phyloP scores from a whole-genome alignment of 805 yeast species.

The Ogataea chonburiensis region DNA sequence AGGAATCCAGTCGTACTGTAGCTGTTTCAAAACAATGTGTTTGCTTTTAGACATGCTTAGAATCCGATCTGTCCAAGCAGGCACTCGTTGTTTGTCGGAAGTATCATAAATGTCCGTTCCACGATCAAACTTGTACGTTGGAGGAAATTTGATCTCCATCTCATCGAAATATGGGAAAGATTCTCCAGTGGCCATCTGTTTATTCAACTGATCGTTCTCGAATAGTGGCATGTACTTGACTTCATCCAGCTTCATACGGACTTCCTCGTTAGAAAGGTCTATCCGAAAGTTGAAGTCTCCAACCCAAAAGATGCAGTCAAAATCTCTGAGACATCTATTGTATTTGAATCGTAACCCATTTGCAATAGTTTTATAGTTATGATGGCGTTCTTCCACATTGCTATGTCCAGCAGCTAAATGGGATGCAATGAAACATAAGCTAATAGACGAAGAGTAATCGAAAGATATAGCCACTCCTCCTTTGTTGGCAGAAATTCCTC shows the following conservation, averaged over 20 bases:
- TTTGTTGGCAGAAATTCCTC: constrained; percentile 76
- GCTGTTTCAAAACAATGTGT: constrained; percentile 53
- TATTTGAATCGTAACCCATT: constrained; percentile 65
- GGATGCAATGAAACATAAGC: constrained; percentile 75
- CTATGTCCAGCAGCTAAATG: constrained; percentile 94
- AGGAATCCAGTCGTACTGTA: constrained; percentile 57
- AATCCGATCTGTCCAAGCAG: constrained; percentile 97
- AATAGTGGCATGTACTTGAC: constrained; percentile 39
- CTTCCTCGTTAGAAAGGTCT: constrained; percentile 66
- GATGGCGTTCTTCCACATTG: constrained; percentile 78
- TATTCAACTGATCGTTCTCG: constrained; percentile 73
- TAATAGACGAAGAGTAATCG: constrained; percentile 51
- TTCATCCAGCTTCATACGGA: constrained; percentile 39
- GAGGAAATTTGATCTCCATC: constrained; percentile 74
- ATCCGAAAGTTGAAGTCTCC: constrained; percentile 94
- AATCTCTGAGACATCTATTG: constrained; percentile 62
- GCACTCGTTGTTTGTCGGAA: constrained; percentile 87
- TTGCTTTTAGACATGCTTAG: constrained; percentile 57
- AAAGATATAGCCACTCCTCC: constrained; percentile 60
- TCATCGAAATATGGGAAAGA: constrained; percentile 83
- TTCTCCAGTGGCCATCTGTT: constrained; percentile 72
- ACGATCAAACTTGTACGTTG: constrained; percentile 92
- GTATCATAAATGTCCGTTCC: constrained; percentile 82
- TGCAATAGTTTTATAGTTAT: constrained; percentile 77
- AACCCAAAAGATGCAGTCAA: constrained; percentile 82